Percentiles rank a stretch among this genome's conserved stretches.
Conservation (phyloP, 2,329 filamentous ascomycete genomes). For the Botrytis cinerea region DNA sequence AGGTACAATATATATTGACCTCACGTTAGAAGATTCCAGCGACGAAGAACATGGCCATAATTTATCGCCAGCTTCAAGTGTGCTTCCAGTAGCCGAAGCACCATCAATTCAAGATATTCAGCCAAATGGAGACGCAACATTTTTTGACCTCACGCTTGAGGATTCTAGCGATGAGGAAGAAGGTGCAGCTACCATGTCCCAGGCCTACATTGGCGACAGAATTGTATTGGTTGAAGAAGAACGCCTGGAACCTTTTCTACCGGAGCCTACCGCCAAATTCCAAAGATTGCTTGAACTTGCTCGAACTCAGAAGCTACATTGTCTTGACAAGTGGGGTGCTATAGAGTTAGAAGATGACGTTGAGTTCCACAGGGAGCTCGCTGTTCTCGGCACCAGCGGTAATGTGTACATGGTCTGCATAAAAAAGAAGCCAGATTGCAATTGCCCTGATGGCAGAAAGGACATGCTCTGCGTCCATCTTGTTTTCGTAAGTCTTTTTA, state of each 20-base stretch:
- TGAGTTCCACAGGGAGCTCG: constrained; percentile 6
- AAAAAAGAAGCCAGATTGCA: constrained; percentile 52
- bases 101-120: too few relatives aligned
- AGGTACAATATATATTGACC: not conserved
- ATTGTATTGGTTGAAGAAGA: not conserved
- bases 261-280: not conserved
- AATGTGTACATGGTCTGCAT: constrained; percentile 63
- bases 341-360: too few relatives aligned
- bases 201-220: not conserved
- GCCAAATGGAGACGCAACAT: too few relatives aligned
- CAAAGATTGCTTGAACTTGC: not conserved
- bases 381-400: constrained; percentile 60
- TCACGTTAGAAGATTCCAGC: too few relatives aligned
- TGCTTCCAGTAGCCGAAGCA: too few relatives aligned
- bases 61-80: too few relatives aligned
- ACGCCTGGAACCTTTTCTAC: not conserved
- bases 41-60: too few relatives aligned
- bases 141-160: not conserved
- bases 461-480: constrained; percentile 67
- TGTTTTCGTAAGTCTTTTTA: constrained; percentile 49
- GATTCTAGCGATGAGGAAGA: not conserved
- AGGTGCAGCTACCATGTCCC: not conserved
- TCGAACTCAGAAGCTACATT: not conserved
- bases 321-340: not conserved
- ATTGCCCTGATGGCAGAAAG: constrained; percentile 54